Evolutionary conservation across 2,329 filamentous ascomycete genomes (phyloP), one percentile per base, ranked within the genome.

Genomic region (Arthrobotrys conoides): DNA sequence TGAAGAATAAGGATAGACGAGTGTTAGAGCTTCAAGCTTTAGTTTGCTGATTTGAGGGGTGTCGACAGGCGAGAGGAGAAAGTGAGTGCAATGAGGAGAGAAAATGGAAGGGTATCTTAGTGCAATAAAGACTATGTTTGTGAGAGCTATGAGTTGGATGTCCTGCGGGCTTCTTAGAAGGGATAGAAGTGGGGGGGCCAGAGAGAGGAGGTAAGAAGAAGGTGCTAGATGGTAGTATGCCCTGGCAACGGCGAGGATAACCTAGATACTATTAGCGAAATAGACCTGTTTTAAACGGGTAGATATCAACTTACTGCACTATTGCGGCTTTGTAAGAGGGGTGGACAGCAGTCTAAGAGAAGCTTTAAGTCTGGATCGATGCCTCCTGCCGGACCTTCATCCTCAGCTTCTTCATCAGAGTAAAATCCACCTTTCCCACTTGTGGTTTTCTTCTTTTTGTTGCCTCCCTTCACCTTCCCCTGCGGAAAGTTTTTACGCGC

Each of bases 41-140:
- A 98, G 88, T 79, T 92, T 91, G 93, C 94, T 97, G 20, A 97
- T 91, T 20, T 93, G 89, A 14, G 91, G 89, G 0, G 91, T 87
- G 83, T 99, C 96, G 0, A 90, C 91, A 53, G 91, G 89, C 72
- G 91, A 91, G 66, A 99, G 89, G 10, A 99, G 88, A 83, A 99
- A 99, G 85, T 97, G 96, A 38, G 92, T 92, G 18, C 92, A 90
- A 83, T 97, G 95, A 83, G 90, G 92, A 71, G 95, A 92, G 83
- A 99, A 99, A n/a, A 91, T 89, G 46, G 89, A 87, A 0, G 96
- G 93, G 16, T 90, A 87, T 30, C 88, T 86, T 10, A 98, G 87
- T 82, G 93, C 96, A 53, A 99, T 92, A n/a, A 93, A 92, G 10
- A 97, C 94, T 76, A 98, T 94, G 83, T 98, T 97, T 87, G 95